These are phyloP conservation scores for Lepiota subincarnata DNA, from an alignment of 768 basidiomycete species.

Conservation along the genomic window DNA sequence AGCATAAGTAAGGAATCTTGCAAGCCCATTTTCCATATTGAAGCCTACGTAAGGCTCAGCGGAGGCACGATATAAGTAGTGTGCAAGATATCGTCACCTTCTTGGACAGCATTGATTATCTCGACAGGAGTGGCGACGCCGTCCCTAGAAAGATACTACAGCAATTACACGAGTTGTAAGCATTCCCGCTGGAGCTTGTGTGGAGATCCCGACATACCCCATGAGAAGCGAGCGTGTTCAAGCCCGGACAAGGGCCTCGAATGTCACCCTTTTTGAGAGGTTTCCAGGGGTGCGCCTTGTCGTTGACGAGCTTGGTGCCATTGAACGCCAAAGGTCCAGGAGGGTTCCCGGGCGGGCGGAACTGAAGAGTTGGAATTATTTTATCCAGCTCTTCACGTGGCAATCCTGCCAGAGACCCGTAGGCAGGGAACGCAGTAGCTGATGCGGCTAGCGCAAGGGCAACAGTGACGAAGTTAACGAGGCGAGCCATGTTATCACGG, in stretches of 20 bases:
- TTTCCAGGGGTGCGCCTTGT: constrained; percentile 17
- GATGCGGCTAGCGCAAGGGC: constrained; percentile 2
- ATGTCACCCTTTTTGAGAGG: constrained; percentile 15
- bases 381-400: constrained; percentile 17
- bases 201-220: constrained; percentile 11
- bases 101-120: constrained; percentile 15
- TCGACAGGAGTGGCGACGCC: constrained; percentile 15
- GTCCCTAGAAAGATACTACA: constrained; percentile 15
- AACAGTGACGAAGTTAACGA: constrained; percentile 2
- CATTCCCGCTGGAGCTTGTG: not conserved
- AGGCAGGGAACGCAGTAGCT: constrained; percentile 18
- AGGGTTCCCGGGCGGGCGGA: constrained; percentile 10
- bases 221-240: constrained; percentile 20
- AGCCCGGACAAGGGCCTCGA: constrained; percentile 18
- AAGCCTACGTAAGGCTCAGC: constrained; percentile 10
- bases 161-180: not conserved
- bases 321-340: constrained; percentile 8
- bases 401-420: constrained; percentile 23
- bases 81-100: constrained; percentile 8
- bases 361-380: constrained; percentile 11
- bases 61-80: not conserved
- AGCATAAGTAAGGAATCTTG: constrained; percentile 15
- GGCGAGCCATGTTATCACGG: not conserved
- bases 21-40: constrained; percentile 16
- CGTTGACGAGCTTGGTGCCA: constrained; percentile 15